A percentile compares a stretch with the other conserved stretches of the same genome.
These are phyloP conservation scores for Ceratobasidium papillatum DNA, from an alignment of 1,284 basidiomycete genomes.

Conservation along the genomic window DNA sequence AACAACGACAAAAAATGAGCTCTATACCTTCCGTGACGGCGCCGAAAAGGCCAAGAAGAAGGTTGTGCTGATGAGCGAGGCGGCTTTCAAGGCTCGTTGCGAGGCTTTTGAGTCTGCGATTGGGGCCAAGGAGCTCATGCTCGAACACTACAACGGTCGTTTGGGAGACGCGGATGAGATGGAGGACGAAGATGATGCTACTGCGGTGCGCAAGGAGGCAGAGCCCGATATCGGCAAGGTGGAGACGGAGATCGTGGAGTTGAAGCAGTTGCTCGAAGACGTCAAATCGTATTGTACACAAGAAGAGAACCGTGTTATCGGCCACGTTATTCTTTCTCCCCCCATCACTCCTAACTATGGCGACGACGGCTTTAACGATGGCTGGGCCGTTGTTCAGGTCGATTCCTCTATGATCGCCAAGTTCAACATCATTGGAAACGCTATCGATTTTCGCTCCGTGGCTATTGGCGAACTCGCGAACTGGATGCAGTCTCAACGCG, in stretches of 20 bases:
- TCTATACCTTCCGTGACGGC: background rate
- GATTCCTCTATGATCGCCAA: slow-evolving; percentile 23
- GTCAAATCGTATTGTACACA: slow-evolving; percentile 26
- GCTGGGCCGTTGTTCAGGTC: slow-evolving; percentile 41
- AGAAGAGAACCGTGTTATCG: slow-evolving; percentile 30
- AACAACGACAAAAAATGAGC: background rate
- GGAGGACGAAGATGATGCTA: background rate
- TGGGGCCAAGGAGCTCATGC: slow-evolving; percentile 2
- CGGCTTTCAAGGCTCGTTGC: background rate
- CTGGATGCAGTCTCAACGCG: slow-evolving; percentile 31
- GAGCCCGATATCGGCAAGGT: background rate
- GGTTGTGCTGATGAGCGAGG: slow-evolving; percentile 8
- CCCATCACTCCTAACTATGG: slow-evolving; percentile 10
- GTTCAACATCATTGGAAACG: slow-evolving; percentile 37
- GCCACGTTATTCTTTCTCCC: slow-evolving; percentile 41
- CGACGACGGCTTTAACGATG: slow-evolving; percentile 33
- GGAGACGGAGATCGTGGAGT: slow-evolving; percentile 30
- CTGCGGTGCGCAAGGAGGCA: too few species aligned
- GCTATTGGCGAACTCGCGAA: slow-evolving; percentile 3
- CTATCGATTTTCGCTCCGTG: slow-evolving; percentile 30
- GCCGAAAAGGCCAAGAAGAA: background rate
- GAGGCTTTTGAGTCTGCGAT: slow-evolving; percentile 32
- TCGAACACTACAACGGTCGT: slow-evolving; percentile 1
- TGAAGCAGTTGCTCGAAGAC: slow-evolving; percentile 35
- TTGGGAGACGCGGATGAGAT: slow-evolving; percentile 13